Evolutionary conservation across 345 rosid species (phyloP), one percentile per base, ranked within the genome.

Genomic region (Corchorus capsularis): DNA sequence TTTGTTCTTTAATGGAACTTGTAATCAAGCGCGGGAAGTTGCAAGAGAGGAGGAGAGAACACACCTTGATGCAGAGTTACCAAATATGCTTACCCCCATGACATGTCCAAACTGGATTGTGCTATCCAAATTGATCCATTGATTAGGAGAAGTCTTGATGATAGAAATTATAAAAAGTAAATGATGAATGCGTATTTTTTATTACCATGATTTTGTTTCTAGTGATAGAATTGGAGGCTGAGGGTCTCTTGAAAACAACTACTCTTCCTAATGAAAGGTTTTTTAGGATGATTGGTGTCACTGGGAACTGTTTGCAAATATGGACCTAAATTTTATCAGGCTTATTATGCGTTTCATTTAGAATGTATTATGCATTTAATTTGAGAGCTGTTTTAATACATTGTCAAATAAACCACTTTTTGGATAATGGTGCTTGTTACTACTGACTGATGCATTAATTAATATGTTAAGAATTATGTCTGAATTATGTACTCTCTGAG

Each of bases 391-490:
- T n/a, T n/a, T n/a, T n/a, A n/a, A n/a, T n/a, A n/a, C n/a, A 27
- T 27, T 27, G 27, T 27, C 27, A 27, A 27, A 27, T 27, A 27
- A 27, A 27, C 1, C 1, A 27, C 27, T 27, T 27, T 27, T 27
- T 65, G 32, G 52, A 37, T 5, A 12, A 37, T 65, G 50, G 53
- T 45, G 15, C 5, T 41, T 14, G 34, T 65, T 16, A n/a, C 53
- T 43, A 19, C 52, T 43, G 69, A 65, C 13, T 43, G 69, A 43
- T 65, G 53, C 53, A 66, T 66, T 52, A 45, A 66, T 43, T 52
- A 45, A 66, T 43, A 66, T 66, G 17, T 2, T 1, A 66, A 62
- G 43, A 45, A 19, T 41, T 19, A 4, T 16, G 16, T 2, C 34
- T 45, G 7, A 4, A 19, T 66, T 5, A 34, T 19, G 16, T 10